phyloP scores from a whole-genome alignment of 306 rosid genomes.

The Oxytropis ochrocephala region DNA sequence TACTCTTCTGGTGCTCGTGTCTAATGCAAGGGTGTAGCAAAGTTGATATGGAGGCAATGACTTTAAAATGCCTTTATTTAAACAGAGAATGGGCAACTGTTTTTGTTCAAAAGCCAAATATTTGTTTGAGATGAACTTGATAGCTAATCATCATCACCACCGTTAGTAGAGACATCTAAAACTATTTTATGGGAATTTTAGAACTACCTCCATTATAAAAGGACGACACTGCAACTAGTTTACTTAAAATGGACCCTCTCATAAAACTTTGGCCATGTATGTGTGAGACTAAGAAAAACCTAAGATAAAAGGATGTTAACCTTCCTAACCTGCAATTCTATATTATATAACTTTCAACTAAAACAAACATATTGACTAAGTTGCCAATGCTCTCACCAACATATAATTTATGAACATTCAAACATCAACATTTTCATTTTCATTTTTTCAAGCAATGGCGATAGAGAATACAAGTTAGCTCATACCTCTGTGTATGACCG shows the following conservation, averaged over 20 bases:
- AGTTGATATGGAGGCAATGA: background rate
- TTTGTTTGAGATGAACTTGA: background rate
- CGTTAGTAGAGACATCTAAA: background rate
- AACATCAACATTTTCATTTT: background rate
- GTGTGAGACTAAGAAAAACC: background rate
- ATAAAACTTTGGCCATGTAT: background rate
- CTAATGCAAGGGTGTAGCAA: background rate
- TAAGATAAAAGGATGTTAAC: too few species aligned
- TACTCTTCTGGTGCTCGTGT: background rate
- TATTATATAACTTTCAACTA: background rate
- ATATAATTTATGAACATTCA: too few species aligned
- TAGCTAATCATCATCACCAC: background rate
- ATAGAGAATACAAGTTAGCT: background rate
- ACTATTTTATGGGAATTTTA: too few species aligned
- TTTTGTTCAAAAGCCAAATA: background rate
- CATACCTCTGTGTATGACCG: background rate
- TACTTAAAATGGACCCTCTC: background rate
- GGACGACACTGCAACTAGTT: background rate
- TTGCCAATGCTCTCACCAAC: background rate
- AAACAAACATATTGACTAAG: background rate
- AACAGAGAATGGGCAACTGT: background rate
- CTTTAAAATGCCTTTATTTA: background rate
- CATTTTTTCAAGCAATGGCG: background rate
- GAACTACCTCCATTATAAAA: background rate
- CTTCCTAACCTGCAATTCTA: background rate